Base-by-base conservation (phyloP, 306 rosid species). In the Cicer judaicum region DNA sequence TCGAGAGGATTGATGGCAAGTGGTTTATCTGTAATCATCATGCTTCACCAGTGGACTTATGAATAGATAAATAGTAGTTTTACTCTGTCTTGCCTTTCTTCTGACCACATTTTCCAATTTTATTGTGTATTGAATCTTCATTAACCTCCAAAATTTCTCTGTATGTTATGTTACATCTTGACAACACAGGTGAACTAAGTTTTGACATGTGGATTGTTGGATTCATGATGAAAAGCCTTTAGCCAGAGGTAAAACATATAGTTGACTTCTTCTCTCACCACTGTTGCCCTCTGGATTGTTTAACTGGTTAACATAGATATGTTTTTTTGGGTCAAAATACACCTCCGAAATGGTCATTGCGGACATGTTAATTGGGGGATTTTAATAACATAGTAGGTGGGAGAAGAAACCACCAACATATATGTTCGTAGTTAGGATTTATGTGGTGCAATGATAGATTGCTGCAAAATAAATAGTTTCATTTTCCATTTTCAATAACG, bases 1-100 rank as follows among this genome's bases (percentile, higher is more conserved):
- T 93, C 7, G 97, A 93, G 86, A 88, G 63, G 72, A 88, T 88
- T 70, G 83, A 83, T 67, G 96, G 90, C 34, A 82, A 85, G 41
- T 94, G 98, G 98, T 87, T 80, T 78, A 87, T 94, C 53, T 85
- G 86, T 69, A 74, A 85, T 59, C 98, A 93, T 84, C 98, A 93
- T 81, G 97, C 96, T 85, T 93, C 97, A 10, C 90, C 92, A 6
- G 66, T 93, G 66, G 98, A 93, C 77, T 70, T 91, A 63, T 93
- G 82, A 88, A 16, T 67, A 52, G 73, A 64, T 70, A 63, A 34
- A 62, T 34, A 43, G 11, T 15, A 16, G 72, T 46, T 78, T 19
- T 19, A 4, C 24, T 71, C 7, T 64, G n/a, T 14, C 2, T 36
- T 43, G 40, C 39, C 8, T 21, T 7, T 41, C 47, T 0, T 48